phyloP scores from a whole-genome alignment of 805 yeast species.

The Kazachstania kunashirensis region DNA sequence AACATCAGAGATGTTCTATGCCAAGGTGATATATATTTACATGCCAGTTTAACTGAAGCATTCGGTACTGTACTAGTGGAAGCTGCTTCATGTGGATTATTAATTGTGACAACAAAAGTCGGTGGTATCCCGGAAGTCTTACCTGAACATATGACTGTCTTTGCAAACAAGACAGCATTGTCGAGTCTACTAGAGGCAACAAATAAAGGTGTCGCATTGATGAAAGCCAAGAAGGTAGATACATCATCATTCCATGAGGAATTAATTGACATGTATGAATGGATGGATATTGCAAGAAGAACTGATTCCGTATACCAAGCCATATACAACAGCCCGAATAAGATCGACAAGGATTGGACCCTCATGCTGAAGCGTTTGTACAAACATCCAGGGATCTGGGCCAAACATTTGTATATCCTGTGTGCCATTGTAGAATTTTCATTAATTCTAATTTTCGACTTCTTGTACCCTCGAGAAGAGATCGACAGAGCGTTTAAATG shows the following conservation, averaged over 20 bases:
- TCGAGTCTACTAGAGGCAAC: conserved; percentile 69
- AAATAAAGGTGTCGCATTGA: conserved; percentile 52
- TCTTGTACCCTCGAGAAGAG: conserved; percentile 52
- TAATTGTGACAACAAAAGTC: conserved; percentile 89
- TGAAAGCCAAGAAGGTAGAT: conserved; percentile 52
- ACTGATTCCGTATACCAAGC: conserved; percentile 74
- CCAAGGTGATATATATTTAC: conserved; percentile 85
- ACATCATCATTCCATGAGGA: conserved; percentile 70
- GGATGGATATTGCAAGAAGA: conserved; percentile 80
- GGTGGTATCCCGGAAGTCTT: conserved; percentile 98
- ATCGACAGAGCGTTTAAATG: conserved; percentile 77
- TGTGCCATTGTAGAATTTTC: conserved; percentile 76
- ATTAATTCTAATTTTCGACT: conserved; percentile 52
- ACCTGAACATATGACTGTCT: conserved; percentile 87
- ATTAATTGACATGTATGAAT: conserved; percentile 75
- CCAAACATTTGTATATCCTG: conserved; percentile 73
- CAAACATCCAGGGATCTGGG: conserved; percentile 55
- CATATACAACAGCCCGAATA: conserved; percentile 28
- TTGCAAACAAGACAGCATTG: conserved; percentile 74
- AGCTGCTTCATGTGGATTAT: conserved; percentile 91
- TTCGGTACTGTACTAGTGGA: conserved; percentile 96
- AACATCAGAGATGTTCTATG: conserved; percentile 89
- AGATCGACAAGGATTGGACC: conserved; percentile 43
- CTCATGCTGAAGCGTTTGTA: conserved; percentile 55
- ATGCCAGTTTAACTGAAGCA: conserved; percentile 92